Conservation (phyloP, 208 protist species). For the Trichomonas tenax region DNA sequence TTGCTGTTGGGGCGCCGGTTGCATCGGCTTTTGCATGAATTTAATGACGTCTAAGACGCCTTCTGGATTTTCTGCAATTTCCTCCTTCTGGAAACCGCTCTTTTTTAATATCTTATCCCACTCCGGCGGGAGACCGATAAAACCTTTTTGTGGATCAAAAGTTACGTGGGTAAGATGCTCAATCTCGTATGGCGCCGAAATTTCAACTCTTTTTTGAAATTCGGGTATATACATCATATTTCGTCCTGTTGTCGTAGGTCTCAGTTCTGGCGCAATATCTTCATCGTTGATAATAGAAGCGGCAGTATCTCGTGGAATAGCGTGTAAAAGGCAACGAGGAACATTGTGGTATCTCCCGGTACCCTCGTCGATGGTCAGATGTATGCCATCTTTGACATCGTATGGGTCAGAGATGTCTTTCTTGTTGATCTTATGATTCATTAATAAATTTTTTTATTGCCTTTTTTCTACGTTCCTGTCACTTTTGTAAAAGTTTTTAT, state of each 20-base stretch:
- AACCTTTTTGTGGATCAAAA: background rate
- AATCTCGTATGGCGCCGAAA: background rate
- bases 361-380: background rate
- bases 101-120: background rate
- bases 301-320: background rate
- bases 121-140: background rate
- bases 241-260: background rate
- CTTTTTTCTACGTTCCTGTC: background rate
- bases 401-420: background rate
- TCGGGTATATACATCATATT: background rate
- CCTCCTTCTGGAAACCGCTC: background rate
- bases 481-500: background rate
- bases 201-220: background rate
- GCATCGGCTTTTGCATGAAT: background rate
- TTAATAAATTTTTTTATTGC: background rate
- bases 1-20: background rate
- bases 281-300: background rate
- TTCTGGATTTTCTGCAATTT: background rate
- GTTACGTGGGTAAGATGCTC: background rate
- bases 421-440: background rate
- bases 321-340: background rate
- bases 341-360: background rate
- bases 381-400: background rate
- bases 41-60: background rate
- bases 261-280: background rate